A percentile compares a stretch with the other conserved stretches of the same genome.
These are phyloP conservation scores for Skeletonema tropicum DNA, from an alignment of 108 stramenopile species.

Conservation along the genomic window DNA sequence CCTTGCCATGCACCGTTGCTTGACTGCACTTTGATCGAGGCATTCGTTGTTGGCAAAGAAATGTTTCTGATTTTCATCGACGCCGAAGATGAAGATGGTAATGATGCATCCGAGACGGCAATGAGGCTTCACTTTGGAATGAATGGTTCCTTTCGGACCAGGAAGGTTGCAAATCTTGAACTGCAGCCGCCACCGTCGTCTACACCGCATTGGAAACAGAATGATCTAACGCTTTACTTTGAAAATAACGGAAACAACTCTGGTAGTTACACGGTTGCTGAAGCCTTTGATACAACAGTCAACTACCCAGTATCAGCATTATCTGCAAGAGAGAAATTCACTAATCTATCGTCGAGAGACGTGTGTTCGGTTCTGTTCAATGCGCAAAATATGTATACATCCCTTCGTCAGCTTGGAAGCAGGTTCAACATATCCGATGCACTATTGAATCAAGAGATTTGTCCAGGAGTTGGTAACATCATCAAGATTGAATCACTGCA, in stretches of 20 bases:
- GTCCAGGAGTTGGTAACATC: conserved; percentile 71
- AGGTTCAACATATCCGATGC: conserved; percentile 61
- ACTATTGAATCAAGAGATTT: conserved; percentile 60
- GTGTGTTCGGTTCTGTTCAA: conserved; percentile 52
- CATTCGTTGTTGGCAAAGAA: conserved; percentile 72
- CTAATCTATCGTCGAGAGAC: conserved; percentile 38
- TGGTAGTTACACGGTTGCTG: conserved; percentile 25
- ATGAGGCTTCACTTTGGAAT: conserved; percentile 75
- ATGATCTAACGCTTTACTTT: conserved; percentile 40
- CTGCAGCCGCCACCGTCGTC: background rate
- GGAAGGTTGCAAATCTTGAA: conserved; percentile 12
- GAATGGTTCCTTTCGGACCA: conserved; percentile 54
- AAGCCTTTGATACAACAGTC: conserved; percentile 51
- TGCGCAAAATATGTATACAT: conserved; percentile 43
- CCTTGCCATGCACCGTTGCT: conserved; percentile 16
- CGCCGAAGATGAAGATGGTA: background rate
- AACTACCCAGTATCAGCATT: conserved; percentile 38
- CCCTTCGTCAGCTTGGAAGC: conserved; percentile 25
- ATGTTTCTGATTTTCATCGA: conserved; percentile 58
- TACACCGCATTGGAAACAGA: conserved; percentile 37
- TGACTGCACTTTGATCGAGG: conserved; percentile 38
- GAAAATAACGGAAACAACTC: conserved; percentile 7
- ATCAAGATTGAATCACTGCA: conserved; percentile 76
- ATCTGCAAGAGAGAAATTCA: conserved; percentile 50
- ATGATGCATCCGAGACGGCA: conserved; percentile 33